A percentile compares a stretch with the other conserved stretches of the same genome.
Evolutionary conservation across 768 basidiomycete genomes (phyloP).

Genomic region (Boletales sp.): DNA sequence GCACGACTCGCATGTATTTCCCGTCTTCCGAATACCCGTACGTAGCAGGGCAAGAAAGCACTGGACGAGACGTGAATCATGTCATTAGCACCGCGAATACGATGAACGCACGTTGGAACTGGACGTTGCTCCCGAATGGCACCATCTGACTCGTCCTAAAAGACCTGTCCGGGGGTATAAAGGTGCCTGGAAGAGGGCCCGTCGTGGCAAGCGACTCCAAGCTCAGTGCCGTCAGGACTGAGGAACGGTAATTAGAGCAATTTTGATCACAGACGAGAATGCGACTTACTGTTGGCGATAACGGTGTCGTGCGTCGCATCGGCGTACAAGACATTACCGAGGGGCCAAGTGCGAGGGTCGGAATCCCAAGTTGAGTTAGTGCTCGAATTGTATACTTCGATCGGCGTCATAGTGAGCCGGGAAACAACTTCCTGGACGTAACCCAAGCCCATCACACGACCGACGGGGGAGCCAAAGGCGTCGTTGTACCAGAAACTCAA

Average conservation of each 20-base stretch:
- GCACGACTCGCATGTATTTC: conserved; percentile 72
- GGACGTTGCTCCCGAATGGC: conserved; percentile 86
- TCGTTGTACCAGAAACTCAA: conserved; percentile 50
- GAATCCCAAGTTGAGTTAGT: conserved; percentile 83
- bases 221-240: conserved; percentile 84
- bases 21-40: conserved; percentile 20
- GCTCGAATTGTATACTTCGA: conserved; percentile 68
- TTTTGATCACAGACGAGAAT: neutral
- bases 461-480: conserved; percentile 79
- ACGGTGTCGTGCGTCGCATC: conserved; percentile 94
- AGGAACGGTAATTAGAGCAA: neutral
- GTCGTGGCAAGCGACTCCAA: conserved; percentile 63
- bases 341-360: conserved; percentile 66
- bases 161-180: conserved; percentile 59
- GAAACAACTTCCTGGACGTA: conserved; percentile 82
- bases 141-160: conserved; percentile 77
- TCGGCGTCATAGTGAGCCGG: conserved; percentile 74
- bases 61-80: conserved; percentile 32
- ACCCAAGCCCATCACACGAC: conserved; percentile 72
- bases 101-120: conserved; percentile 70
- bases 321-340: conserved; percentile 72
- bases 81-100: neutral
- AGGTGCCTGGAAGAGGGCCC: conserved; percentile 76
- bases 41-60: conserved; percentile 49
- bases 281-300: conserved; percentile 66